A percentile compares a stretch with the other conserved stretches of the same genome.
These are phyloP conservation scores for Sequoiadendron giganteum DNA, from an alignment of 75 land plant species.

Conservation along the genomic window DNA sequence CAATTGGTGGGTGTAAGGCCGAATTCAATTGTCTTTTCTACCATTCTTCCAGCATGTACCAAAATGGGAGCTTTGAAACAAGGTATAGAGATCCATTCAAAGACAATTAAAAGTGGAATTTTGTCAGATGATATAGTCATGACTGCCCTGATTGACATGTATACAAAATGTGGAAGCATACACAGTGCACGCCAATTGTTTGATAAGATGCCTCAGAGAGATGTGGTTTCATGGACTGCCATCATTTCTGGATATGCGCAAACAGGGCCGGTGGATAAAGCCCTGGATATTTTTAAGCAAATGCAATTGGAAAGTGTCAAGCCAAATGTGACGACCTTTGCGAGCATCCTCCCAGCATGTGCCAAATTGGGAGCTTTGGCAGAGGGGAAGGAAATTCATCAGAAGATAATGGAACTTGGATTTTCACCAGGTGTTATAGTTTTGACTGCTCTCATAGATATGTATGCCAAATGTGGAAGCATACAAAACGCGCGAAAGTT, in stretches of 20 bases:
- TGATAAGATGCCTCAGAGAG: conserved; percentile 7
- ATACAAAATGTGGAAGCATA: conserved; percentile 13
- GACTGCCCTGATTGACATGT: conserved; percentile 18
- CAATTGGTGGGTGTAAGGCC: conserved; percentile 12
- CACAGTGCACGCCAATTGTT: conserved; percentile 13
- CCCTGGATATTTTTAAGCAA: background rate
- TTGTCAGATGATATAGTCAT: background rate
- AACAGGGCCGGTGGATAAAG: conserved; percentile 1
- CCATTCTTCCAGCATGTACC: conserved; percentile 9
- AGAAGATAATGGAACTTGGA: background rate
- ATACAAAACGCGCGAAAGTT: background rate
- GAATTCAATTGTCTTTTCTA: background rate
- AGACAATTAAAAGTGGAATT: conserved; percentile 8
- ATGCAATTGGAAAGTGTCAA: conserved; percentile 14
- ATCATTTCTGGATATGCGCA: conserved; percentile 21
- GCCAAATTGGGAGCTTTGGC: background rate
- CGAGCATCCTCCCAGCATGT: background rate
- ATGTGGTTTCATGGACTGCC: conserved; percentile 16
- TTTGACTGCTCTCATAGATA: conserved; percentile 13
- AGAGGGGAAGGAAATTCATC: conserved; percentile 1
- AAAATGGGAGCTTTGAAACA: background rate
- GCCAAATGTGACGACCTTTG: background rate
- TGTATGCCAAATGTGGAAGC: conserved; percentile 18
- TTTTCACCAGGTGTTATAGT: conserved; percentile 3
- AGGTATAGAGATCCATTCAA: conserved; percentile 1